Evolutionary conservation across 2,329 filamentous ascomycete species (phyloP).

Genomic region (Curvularia sp.): DNA sequence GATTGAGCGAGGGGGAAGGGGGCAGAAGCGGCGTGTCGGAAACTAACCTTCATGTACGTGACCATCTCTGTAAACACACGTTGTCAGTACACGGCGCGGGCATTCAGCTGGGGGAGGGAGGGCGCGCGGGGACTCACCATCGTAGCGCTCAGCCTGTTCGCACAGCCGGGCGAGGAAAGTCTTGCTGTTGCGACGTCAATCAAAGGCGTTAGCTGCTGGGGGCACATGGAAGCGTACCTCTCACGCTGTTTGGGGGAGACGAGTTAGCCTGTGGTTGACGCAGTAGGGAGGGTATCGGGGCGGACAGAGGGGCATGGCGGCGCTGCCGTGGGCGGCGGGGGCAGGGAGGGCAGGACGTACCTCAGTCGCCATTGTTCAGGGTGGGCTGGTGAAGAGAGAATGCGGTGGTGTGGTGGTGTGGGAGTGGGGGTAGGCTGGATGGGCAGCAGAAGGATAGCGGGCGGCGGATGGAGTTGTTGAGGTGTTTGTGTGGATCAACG

Average conservation of each 20-base stretch:
- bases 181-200: slow-evolving; percentile 63
- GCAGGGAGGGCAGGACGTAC: slow-evolving; percentile 55
- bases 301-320: slow-evolving; percentile 52
- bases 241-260: slow-evolving; percentile 52
- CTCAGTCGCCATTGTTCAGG: slow-evolving; percentile 66
- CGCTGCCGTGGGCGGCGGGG: slow-evolving; percentile 3
- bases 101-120: slow-evolving; percentile 12
- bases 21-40: slow-evolving; percentile 2
- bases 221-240: slow-evolving; percentile 50
- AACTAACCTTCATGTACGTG: slow-evolving; percentile 90
- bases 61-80: slow-evolving; percentile 77
- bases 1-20: background rate
- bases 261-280: slow-evolving; percentile 46
- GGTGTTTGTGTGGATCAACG: slow-evolving; percentile 35
- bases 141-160: slow-evolving; percentile 99
- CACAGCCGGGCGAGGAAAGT: slow-evolving; percentile 99
- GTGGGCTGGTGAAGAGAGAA: slow-evolving; percentile 17
- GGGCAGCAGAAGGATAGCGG: slow-evolving; percentile 34
- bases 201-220: slow-evolving; percentile 14
- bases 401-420: slow-evolving; percentile 14
- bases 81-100: slow-evolving; percentile 43
- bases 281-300: slow-evolving; percentile 32
- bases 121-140: slow-evolving; percentile 67
- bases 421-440: slow-evolving; percentile 27
- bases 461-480: slow-evolving; percentile 27